phyloP scores from a whole-genome alignment of 805 yeast genomes.

The Ogataea pini region DNA sequence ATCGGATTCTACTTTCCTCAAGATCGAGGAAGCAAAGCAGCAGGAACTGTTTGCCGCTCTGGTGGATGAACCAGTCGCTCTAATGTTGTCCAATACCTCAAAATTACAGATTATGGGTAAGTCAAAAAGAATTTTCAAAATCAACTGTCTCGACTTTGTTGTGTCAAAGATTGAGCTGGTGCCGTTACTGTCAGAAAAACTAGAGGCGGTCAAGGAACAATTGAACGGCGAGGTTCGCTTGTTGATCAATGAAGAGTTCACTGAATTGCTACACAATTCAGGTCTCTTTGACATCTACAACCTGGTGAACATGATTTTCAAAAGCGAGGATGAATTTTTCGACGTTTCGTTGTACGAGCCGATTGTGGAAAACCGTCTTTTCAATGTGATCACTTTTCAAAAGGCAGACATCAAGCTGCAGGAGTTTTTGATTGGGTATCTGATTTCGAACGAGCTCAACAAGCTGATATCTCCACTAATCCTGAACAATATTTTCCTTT shows the following conservation, averaged over 20 bases:
- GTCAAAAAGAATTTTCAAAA: conserved; percentile 43
- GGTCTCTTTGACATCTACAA: conserved; percentile 61
- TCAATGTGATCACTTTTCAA: conserved; percentile 45
- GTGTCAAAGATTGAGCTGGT: conserved; percentile 53
- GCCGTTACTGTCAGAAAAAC: conserved; percentile 41
- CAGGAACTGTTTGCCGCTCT: conserved; percentile 41
- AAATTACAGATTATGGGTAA: conserved; percentile 32
- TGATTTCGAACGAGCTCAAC: conserved; percentile 56
- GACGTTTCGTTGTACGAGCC: conserved; percentile 68
- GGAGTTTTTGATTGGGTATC: conserved; percentile 57
- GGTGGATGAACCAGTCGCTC: conserved; percentile 47
- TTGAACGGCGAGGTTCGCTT: conserved; percentile 40
- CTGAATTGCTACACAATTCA: conserved; percentile 49
- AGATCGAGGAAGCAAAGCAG: conserved; percentile 39
- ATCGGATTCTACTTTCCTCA: conserved; percentile 42
- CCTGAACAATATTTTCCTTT: conserved; percentile 53
- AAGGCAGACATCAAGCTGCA: conserved; percentile 48
- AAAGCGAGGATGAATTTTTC: conserved; percentile 56
- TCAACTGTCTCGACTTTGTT: conserved; percentile 63
- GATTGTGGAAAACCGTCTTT: conserved; percentile 59
- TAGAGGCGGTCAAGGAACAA: conserved; percentile 36
- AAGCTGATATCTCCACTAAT: conserved; percentile 64
- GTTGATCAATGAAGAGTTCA: conserved; percentile 48
- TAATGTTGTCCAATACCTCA: conserved; percentile 31
- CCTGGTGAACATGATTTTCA: conserved; percentile 70